Base-by-base conservation (phyloP, 1,139 yeast genomes). In the Blastobotrys indianensis region DNA sequence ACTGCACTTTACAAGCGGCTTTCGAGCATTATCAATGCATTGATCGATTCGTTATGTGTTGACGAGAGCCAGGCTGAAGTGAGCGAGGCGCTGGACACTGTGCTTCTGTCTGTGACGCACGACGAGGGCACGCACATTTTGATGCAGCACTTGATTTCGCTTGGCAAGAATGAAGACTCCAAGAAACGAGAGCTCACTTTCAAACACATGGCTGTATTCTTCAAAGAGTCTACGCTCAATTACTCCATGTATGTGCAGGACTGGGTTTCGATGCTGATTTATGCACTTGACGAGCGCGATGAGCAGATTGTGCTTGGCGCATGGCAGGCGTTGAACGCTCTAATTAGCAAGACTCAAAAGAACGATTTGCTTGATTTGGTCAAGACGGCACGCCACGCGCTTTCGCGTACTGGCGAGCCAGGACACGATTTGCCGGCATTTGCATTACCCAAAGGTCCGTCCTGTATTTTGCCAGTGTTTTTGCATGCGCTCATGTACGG, bases 401-500 rank as follows among this genome's bases (percentile, higher is more conserved):
- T 92, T 59, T 74, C 73, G 38, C 66, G 80, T 48, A 78, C 88
- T 31, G 90, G 94, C 34, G 71, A 73, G 23, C 65, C 72, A 20
- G 85, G 82, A 1, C 75, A 75, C 56, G 88, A 83, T 41, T 67
- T 87, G 49, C 79, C 85, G 28, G 97, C 88, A 0, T 86, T 90
- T 66, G 59, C 73, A 25, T 68, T 83, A 47, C 94, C 96, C 55
- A 83, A 76, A 66, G 97, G 97, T 42, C 94, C 97, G 52, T 80
- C 77, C 62, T 82, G 95, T 67, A 68, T 94, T 38, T 73, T 94
- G 56, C 98, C 98, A 25, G 79, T 94, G 46, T 92, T 94, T 71
- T 72, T 88, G 57, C 97, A 92, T 64, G 98, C 97, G 51, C 77
- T 94, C 58, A 86, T 92, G 94, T 87, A 88, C 66, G 99, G 98